Percentiles rank a stretch among this genome's conserved stretches.
Evolutionary conservation across 164 flowering plant species (phyloP).

Genomic region (Dillenia suffruticosa): DNA sequence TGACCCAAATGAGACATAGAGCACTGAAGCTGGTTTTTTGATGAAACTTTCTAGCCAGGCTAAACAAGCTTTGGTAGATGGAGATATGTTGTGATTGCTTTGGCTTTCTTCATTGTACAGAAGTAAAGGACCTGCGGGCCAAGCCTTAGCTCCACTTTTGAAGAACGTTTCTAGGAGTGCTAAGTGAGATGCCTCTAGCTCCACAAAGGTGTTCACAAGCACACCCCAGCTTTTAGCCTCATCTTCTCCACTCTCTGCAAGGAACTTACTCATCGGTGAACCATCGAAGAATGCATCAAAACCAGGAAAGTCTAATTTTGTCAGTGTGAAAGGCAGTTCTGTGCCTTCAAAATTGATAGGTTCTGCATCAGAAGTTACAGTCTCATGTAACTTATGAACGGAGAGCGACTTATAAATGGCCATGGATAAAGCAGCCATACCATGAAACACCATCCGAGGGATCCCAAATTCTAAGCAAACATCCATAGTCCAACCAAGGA

Average conservation of each 20-base stretch:
- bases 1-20: constrained; percentile 18
- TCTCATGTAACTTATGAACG: neutral
- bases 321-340: neutral
- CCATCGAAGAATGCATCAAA: neutral
- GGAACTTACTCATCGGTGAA: constrained; percentile 3
- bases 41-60: neutral
- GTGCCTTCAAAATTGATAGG: neutral
- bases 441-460: neutral
- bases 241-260: constrained; percentile 1
- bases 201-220: constrained; percentile 17
- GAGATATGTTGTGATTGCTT: too few species aligned
- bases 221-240: constrained; percentile 20
- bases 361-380: neutral
- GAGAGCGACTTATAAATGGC: neutral
- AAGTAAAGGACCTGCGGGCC: constrained; percentile 20
- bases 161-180: constrained; percentile 10
- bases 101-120: neutral
- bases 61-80: neutral
- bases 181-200: constrained; percentile 11
- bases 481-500: neutral
- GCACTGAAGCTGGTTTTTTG: constrained; percentile 5
- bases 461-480: neutral
- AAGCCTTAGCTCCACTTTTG: constrained; percentile 10
- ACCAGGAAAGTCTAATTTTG: constrained; percentile 7
- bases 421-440: neutral